Evolutionary conservation across 2,329 filamentous ascomycete genomes (phyloP), one percentile per base, ranked within the genome.

Genomic region (Cytospora piceae): DNA sequence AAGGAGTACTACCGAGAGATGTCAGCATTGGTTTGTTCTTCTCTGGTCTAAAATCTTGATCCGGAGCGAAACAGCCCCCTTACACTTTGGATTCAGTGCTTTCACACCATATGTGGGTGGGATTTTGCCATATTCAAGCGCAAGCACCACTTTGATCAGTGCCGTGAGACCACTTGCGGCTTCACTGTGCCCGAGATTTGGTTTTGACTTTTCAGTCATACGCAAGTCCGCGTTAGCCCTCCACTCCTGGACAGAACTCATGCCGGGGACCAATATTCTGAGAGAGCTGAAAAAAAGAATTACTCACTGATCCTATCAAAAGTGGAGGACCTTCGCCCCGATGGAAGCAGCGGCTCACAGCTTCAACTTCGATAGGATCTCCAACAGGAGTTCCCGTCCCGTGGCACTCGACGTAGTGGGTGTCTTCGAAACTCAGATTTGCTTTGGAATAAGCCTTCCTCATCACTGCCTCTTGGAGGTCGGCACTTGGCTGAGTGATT

Each of bases 61-160:
- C n/a, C n/a, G n/a, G n/a, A n/a, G n/a, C n/a, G n/a, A n/a, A n/a
- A n/a, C n/a, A n/a, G n/a, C n/a, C n/a, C n/a, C n/a, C n/a, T 58
- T 31, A 14, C 58, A 15, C 3, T 54, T 64, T 20, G 64, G 64
- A 22, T 69, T 71, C 5, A 63, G 60, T 68, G 1, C 39, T n/a
- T 8, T n/a, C n/a, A 70, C 61, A 0, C 60, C 64, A 12, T 59
- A 63, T 24, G 73, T 76, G 0, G 73, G 72, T 0, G 73, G 73
- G 57, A 78, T 75, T 0, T 70, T 58, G 1, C 71, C 71, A 32
- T 74, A 71, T 42, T 77, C 71, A 8, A 77, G 68, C 3, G 73
- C 71, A 46, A 73, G 55, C 14, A 73, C 69, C 0, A 71, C 72
- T 64, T 78, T 77, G 17, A 78, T 66, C 6, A 77, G 64, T 5